Conservation (phyloP, 2,329 filamentous ascomycete species). For the Chrysosporium keratinophilum region DNA sequence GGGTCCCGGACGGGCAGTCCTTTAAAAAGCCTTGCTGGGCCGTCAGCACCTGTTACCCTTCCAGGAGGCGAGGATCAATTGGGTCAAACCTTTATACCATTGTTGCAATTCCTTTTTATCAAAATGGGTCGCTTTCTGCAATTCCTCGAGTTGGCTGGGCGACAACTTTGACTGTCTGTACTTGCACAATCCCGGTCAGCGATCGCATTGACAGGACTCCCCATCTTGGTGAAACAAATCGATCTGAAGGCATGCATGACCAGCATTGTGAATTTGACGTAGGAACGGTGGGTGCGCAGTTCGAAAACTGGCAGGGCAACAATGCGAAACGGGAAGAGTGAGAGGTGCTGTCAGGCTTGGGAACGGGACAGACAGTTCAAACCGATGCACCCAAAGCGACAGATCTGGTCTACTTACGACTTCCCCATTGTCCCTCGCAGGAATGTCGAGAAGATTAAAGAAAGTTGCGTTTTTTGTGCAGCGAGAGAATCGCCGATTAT, state of each 20-base stretch:
- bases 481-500: neutral
- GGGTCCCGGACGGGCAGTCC: conserved; percentile 92
- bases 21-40: conserved; percentile 71
- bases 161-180: conserved; percentile 94
- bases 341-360: neutral
- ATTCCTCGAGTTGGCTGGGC: conserved; percentile 85
- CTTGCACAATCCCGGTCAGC: neutral
- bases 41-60: neutral
- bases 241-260: no score
- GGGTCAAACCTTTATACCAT: conserved; percentile 92
- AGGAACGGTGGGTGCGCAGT: no score
- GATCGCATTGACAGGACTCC: conserved; percentile 15
- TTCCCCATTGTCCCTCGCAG: conserved; percentile 17
- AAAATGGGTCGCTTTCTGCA: conserved; percentile 95
- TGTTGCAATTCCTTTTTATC: conserved; percentile 99
- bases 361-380: neutral
- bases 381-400: neutral
- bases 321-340: conserved; percentile 1
- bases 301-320: neutral
- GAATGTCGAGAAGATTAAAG: neutral
- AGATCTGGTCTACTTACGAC: conserved; percentile 12
- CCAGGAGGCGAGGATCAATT: neutral
- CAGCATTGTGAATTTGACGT: no score
- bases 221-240: neutral
- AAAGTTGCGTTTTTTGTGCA: neutral